Percentiles rank a stretch among this genome's conserved stretches.
Conservation (phyloP, 2,329 filamentous ascomycete species). For the Tolypocladium ophioglossoides region DNA sequence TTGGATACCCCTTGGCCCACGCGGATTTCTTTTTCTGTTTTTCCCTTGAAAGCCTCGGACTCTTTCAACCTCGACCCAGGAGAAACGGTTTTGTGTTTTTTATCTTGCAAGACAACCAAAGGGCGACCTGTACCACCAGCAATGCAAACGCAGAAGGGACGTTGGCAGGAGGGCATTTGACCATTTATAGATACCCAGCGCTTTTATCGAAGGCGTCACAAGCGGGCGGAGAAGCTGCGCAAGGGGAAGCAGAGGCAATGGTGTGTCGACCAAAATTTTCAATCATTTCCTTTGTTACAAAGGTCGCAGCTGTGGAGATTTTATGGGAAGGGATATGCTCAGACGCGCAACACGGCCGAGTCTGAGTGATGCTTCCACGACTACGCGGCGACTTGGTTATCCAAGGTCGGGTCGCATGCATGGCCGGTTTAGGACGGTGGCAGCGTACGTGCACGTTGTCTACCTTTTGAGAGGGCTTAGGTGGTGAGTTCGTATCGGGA, state of each 20-base stretch:
- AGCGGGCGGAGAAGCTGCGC: conserved; percentile 4
- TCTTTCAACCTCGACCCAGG: background rate
- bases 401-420: background rate
- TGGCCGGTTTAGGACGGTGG: background rate
- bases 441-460: background rate
- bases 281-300: conserved; percentile 1
- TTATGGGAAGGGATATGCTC: background rate
- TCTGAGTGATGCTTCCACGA: background rate
- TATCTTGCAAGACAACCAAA: conserved; percentile 5
- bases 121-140: conserved; percentile 11
- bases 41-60: background rate
- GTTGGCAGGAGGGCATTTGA: conserved; percentile 6
- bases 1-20: conserved; percentile 4
- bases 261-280: conserved; percentile 2
- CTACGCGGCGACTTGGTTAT: background rate
- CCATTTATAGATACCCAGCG: conserved; percentile 27
- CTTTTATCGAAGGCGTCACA: conserved; percentile 6
- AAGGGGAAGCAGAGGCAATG: conserved; percentile 1
- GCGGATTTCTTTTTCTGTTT: background rate
- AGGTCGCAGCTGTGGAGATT: background rate
- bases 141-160: conserved; percentile 4
- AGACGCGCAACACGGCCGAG: background rate
- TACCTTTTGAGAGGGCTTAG: background rate
- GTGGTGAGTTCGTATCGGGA: background rate
- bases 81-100: conserved; percentile 3